These are phyloP conservation scores for Piper betle DNA, from an alignment of 164 flowering plant species.

Conservation along the genomic window DNA sequence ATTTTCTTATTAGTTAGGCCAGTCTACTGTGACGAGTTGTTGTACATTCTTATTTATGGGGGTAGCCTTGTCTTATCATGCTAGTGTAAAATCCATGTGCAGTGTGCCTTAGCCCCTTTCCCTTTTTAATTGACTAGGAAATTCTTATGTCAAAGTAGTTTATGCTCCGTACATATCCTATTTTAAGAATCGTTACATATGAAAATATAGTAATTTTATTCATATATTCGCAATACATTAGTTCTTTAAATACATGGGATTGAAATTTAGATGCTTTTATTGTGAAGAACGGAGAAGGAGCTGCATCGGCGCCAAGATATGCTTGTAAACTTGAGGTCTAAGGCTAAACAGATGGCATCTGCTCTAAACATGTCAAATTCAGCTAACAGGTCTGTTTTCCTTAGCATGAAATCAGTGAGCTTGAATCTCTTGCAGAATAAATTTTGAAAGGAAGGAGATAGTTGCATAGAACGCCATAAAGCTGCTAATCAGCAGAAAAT, in stretches of 20 bases:
- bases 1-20: too few relatives aligned
- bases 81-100: background rate
- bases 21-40: too few relatives aligned
- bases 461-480: too few relatives aligned
- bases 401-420: constrained; percentile 1
- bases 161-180: too few relatives aligned
- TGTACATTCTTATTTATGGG: too few relatives aligned
- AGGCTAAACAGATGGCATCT: constrained; percentile 70
- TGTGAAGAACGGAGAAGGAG: constrained; percentile 75
- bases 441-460: background rate
- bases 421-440: background rate
- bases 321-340: constrained; percentile 63
- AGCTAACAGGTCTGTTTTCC: constrained; percentile 28
- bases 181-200: too few relatives aligned
- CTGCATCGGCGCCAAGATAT: constrained; percentile 77
- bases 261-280: background rate
- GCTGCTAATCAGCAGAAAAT: too few relatives aligned
- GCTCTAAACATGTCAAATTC: constrained; percentile 72
- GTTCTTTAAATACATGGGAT: background rate
- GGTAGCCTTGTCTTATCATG: background rate
- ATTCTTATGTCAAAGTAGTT: background rate
- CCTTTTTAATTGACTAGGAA: background rate
- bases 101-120: too few relatives aligned
- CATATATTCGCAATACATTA: background rate
- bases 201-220: background rate